Conservation (phyloP, 106 monocot species). For the Dactylorhiza incarnata region DNA sequence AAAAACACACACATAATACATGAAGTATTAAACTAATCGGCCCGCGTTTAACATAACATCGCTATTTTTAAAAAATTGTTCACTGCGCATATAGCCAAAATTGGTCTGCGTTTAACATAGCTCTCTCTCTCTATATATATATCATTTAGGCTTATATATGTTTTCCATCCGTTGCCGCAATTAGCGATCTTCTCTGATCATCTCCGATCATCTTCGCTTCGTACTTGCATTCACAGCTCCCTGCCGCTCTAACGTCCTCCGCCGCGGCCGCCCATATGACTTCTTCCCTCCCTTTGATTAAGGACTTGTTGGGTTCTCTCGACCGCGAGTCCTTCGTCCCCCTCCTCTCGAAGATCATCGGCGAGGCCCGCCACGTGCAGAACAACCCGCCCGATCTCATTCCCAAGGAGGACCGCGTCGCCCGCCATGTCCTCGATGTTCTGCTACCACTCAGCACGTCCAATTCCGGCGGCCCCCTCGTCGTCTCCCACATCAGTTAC, state of each 20-base stretch:
- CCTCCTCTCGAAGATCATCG: conserved; percentile 73
- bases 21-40: too few species aligned
- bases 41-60: too few species aligned
- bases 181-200: not conserved
- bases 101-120: too few species aligned
- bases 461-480: conserved; percentile 64
- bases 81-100: too few species aligned
- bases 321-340: conserved; percentile 53
- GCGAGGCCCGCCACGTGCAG: conserved; percentile 76
- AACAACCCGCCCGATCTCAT: conserved; percentile 92
- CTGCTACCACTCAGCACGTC: conserved; percentile 60
- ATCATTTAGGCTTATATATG: too few species aligned
- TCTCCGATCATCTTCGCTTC: not conserved
- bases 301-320: conserved; percentile 52
- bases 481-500: conserved; percentile 59
- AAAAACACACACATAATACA: too few species aligned
- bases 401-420: conserved; percentile 78
- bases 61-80: too few species aligned
- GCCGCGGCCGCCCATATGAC: conserved; percentile 5
- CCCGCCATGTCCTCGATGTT: conserved; percentile 80
- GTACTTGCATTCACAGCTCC: not conserved
- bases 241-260: not conserved
- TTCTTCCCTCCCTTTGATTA: conserved; percentile 20
- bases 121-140: too few species aligned
- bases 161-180: too few species aligned